Percentiles rank a stretch among this genome's conserved stretches.
phyloP scores from a whole-genome alignment of 371 early-diverging fungal genomes.

The Mucor piriformis region DNA sequence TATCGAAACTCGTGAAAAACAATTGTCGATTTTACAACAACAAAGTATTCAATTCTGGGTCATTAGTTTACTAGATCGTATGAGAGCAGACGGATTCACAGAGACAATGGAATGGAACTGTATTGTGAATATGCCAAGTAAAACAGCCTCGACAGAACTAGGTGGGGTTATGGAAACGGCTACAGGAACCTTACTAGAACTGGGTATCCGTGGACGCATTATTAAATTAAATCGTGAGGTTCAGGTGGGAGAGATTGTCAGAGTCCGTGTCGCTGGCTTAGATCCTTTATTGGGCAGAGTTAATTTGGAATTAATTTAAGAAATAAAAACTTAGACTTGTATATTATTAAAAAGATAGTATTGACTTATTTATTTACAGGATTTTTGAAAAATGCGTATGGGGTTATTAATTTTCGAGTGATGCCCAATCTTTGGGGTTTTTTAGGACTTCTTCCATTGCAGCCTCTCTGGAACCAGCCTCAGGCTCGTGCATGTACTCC shows the following conservation, averaged over 20 bases:
- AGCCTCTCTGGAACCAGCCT: constrained; percentile 70
- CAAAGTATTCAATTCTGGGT: constrained; percentile 37
- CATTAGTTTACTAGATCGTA: constrained; percentile 31
- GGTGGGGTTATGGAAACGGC: constrained; percentile 40
- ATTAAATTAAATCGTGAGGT: constrained; percentile 25
- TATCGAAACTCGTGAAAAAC: constrained; percentile 34
- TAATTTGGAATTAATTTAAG: constrained; percentile 27
- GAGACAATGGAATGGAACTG: constrained; percentile 36
- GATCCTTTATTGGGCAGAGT: constrained; percentile 25
- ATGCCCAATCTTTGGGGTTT: constrained; percentile 82
- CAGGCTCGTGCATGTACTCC: constrained; percentile 86
- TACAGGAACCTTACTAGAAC: constrained; percentile 35
- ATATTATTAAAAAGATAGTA: not conserved
- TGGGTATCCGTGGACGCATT: constrained; percentile 41
- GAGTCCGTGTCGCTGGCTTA: constrained; percentile 29
- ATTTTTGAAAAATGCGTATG: not conserved
- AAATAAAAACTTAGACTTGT: not conserved
- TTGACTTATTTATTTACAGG: not conserved
- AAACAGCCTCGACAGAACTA: constrained; percentile 18
- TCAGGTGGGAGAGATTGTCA: constrained; percentile 36
- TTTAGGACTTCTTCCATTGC: constrained; percentile 78
- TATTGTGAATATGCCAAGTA: constrained; percentile 20
- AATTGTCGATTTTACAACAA: constrained; percentile 26
- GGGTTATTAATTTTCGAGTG: not conserved
- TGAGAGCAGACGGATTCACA: constrained; percentile 26